Evolutionary conservation across 768 basidiomycete genomes (phyloP).

Genomic region (Cystobasidium ongulense): DNA sequence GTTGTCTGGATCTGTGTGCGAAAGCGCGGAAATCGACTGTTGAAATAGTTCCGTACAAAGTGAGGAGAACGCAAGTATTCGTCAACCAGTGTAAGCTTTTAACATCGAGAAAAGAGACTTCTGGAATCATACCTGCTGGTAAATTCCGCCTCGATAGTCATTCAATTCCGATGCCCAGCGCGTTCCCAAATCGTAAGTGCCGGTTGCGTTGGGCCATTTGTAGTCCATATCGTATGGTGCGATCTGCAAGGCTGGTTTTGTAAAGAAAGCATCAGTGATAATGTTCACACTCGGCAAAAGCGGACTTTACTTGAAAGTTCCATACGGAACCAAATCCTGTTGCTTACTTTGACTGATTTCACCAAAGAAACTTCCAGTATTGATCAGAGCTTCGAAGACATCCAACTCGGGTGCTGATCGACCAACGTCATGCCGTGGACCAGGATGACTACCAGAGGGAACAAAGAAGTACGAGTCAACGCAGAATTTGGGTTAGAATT

Average conservation of each 20-base stretch:
- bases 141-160: slow-evolving; percentile 1
- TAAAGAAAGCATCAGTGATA: neutral
- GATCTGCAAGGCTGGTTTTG: slow-evolving; percentile 51
- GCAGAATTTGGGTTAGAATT: neutral
- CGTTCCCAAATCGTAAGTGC: slow-evolving; percentile 26
- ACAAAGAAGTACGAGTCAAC: neutral
- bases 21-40: slow-evolving; percentile 63
- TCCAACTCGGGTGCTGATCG: slow-evolving; percentile 89
- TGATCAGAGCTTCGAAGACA: slow-evolving; percentile 71
- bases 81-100: too few relatives aligned
- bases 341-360: slow-evolving; percentile 63
- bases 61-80: too few relatives aligned
- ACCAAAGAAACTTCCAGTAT: slow-evolving; percentile 51
- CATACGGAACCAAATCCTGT: too few relatives aligned
- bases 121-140: slow-evolving; percentile 56
- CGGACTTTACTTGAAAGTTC: too few relatives aligned
- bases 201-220: slow-evolving; percentile 48
- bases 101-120: too few relatives aligned
- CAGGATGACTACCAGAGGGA: slow-evolving; percentile 56
- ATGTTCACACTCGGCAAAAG: too few relatives aligned
- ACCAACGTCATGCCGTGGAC: slow-evolving; percentile 57
- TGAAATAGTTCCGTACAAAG: too few relatives aligned
- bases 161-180: neutral
- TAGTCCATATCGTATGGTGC: slow-evolving; percentile 54
- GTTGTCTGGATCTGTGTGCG: slow-evolving; percentile 52